Evolutionary conservation across 75 land plant genomes (phyloP).

Genomic region (Pinus albicaulis): DNA sequence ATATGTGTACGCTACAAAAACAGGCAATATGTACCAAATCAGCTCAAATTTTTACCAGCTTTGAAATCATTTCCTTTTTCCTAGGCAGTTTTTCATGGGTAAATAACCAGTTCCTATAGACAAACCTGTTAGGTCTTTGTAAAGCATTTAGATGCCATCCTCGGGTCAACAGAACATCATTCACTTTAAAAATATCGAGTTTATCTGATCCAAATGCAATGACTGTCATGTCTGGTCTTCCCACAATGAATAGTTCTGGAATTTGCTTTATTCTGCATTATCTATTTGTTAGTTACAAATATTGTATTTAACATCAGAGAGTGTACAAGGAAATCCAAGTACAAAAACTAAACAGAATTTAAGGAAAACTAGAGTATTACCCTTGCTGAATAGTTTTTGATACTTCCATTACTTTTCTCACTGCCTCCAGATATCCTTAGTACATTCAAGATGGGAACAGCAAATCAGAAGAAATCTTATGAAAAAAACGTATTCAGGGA

Average conservation of each 20-base stretch:
- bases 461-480: background rate
- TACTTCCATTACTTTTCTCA: conserved; percentile 72
- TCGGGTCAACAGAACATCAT: conserved; percentile 76
- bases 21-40: conserved; percentile 6
- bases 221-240: conserved; percentile 97
- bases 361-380: conserved; percentile 29
- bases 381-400: conserved; percentile 77
- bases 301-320: background rate
- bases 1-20: conserved; percentile 83
- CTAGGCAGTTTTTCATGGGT: background rate
- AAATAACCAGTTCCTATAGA: background rate
- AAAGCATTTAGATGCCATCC: conserved; percentile 99
- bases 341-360: conserved; percentile 3
- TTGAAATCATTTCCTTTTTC: background rate
- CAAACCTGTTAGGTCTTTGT: conserved; percentile 95
- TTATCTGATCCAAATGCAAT: conserved; percentile 87
- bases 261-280: conserved; percentile 69
- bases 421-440: conserved; percentile 80
- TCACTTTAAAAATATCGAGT: conserved; percentile 90
- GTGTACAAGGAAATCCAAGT: background rate
- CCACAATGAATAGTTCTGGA: conserved; percentile 75
- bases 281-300: background rate
- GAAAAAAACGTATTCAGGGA: background rate
- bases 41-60: background rate
- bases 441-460: background rate